Evolutionary conservation across 2,329 filamentous ascomycete species (phyloP).

Genomic region (Seiridium cupressi): DNA sequence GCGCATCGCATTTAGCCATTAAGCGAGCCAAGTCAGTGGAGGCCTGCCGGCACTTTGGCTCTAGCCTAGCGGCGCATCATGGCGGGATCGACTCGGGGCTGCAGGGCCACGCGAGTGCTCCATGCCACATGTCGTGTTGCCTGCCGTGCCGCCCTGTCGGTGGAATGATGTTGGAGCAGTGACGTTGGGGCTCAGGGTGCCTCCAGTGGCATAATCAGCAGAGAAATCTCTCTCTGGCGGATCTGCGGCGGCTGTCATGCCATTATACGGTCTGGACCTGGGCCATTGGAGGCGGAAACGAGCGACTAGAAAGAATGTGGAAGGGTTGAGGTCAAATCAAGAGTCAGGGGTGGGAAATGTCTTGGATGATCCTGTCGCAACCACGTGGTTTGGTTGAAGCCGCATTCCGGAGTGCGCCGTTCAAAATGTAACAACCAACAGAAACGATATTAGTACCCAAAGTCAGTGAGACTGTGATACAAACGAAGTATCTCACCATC

Average conservation of each 20-base stretch:
- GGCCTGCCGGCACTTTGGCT: not conserved
- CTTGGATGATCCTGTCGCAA: no score
- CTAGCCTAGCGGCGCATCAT: not conserved
- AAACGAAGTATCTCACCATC: no score
- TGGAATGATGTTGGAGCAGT: not conserved
- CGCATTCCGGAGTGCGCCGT: not conserved
- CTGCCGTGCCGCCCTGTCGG: not conserved
- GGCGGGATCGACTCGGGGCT: not conserved
- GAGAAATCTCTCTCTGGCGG: no score
- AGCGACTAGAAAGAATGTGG: not conserved
- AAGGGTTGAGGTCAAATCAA: not conserved
- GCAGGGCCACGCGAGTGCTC: not conserved
- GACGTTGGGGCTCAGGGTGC: not conserved
- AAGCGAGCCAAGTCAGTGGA: not conserved
- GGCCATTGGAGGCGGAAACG: not conserved
- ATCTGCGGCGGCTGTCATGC: not conserved
- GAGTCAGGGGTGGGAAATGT: not conserved
- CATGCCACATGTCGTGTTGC: not conserved
- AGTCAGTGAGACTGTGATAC: no score
- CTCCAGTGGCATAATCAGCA: not conserved
- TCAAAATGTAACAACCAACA: not conserved
- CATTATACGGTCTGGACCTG: no score
- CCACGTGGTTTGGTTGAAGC: not conserved
- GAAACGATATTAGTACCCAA: no score
- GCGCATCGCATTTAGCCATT: not conserved